phyloP scores from a whole-genome alignment of 1,284 basidiomycete genomes.

The Irpex sp. region DNA sequence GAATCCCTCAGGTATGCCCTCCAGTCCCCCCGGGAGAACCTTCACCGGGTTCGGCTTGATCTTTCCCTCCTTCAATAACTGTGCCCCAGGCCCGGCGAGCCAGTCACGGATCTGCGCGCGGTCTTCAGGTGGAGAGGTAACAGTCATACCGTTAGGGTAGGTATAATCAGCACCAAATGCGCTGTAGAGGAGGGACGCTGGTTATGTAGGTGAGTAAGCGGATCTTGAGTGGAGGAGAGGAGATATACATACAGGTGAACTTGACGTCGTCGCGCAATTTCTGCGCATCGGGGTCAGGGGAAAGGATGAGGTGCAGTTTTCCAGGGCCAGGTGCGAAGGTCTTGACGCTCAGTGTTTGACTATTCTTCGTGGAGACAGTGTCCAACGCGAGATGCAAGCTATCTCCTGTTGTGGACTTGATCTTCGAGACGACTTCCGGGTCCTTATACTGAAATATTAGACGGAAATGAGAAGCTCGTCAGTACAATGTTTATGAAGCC shows the following conservation, averaged over 20 bases:
- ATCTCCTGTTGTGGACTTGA: conserved; percentile 20
- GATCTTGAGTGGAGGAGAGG: neutral
- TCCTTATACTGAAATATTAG: conserved; percentile 18
- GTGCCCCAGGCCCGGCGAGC: conserved; percentile 8
- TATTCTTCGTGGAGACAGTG: conserved; percentile 15
- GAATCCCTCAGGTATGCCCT: conserved; percentile 15
- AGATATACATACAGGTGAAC: conserved; percentile 9
- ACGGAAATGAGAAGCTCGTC: neutral
- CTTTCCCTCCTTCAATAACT: conserved; percentile 13
- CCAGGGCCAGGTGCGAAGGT: conserved; percentile 15
- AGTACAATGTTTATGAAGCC: neutral
- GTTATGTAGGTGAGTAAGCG: no score
- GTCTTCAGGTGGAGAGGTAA: conserved; percentile 15
- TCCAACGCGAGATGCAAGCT: conserved; percentile 19
- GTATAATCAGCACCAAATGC: conserved; percentile 16
- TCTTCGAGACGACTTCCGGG: conserved; percentile 17
- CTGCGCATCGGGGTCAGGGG: conserved; percentile 8
- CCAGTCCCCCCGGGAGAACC: conserved; percentile 17
- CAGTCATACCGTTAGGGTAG: neutral
- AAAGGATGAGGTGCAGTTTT: conserved; percentile 14
- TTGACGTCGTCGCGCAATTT: conserved; percentile 12
- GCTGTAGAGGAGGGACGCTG: conserved; percentile 16
- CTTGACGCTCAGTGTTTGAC: conserved; percentile 12
- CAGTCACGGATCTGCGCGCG: conserved; percentile 17
- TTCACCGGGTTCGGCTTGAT: conserved; percentile 20